A percentile compares a stretch with the other conserved stretches of the same genome.
These are phyloP conservation scores for Fusarium fracticaudum DNA, from an alignment of 2,329 filamentous ascomycete species.

Conservation along the genomic window DNA sequence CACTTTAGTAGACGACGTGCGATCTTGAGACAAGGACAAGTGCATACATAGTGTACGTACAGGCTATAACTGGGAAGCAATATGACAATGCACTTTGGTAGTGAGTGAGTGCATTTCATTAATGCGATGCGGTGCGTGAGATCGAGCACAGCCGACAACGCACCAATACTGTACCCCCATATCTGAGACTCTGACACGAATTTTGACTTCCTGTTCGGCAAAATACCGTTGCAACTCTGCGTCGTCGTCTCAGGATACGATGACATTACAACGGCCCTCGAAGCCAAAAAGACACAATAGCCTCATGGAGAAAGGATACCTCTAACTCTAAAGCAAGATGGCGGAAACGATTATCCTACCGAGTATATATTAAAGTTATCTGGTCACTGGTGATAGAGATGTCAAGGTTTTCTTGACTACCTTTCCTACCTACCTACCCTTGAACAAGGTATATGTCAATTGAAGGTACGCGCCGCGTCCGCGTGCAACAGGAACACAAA, in stretches of 20 bases:
- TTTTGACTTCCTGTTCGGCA: not conserved
- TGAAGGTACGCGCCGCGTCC: conserved; percentile 33
- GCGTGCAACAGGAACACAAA: conserved; percentile 14
- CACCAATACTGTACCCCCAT: conserved; percentile 10
- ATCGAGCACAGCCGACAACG: conserved; percentile 29
- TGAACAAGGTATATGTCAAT: conserved; percentile 5
- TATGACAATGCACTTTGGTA: conserved; percentile 14
- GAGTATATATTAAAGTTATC: not conserved
- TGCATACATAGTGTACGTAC: not conserved
- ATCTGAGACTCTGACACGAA: conserved; percentile 7
- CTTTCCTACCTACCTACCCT: not conserved
- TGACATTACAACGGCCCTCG: conserved; percentile 1
- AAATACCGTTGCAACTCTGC: not conserved
- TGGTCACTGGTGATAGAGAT: not conserved
- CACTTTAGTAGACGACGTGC: conserved; percentile 21
- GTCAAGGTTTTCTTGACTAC: not conserved
- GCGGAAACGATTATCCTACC: not conserved
- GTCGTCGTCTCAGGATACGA: conserved; percentile 2
- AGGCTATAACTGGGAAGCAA: conserved; percentile 22
- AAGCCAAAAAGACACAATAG: not conserved
- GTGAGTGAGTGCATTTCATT: conserved; percentile 4
- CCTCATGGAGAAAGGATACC: not conserved
- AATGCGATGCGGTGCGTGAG: conserved; percentile 23
- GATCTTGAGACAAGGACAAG: conserved; percentile 18
- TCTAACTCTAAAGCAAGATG: not conserved